Evolutionary conservation across 306 rosid species (phyloP), one percentile per base, ranked within the genome.

Genomic region (Castanea mollissima): DNA sequence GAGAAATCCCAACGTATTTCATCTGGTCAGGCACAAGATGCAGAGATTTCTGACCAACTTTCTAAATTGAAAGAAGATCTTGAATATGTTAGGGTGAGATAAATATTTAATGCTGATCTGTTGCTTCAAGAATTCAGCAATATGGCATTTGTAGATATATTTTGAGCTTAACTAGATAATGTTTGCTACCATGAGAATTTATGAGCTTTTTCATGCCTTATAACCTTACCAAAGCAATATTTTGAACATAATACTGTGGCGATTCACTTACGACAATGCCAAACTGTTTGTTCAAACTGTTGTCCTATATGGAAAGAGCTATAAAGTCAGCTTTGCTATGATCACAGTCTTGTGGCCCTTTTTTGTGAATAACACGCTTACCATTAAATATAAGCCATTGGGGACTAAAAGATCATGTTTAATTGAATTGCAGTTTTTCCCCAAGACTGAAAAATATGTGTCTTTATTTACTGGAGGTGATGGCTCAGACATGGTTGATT

Each of bases 381-480:
- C 19, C 57, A 52, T 23, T 25, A 6, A 6, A 25, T 10, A 56
- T 79, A 21, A 62, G 31, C 68, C 27, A 35, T 29, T 0, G 54
- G 55, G 29, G 82, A 55, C 81, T 87, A 75, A 83, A 82, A 35
- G 35, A 41, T 85, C 58, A 49, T 76, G 46, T 59, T 31, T 77
- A 5, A 56, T 67, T 84, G 51, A 76, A 76, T 31, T 84, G 92
- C 91, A 95, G 99, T 93, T 93, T 87, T 95, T 95, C 83, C 99
- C 99, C 74, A 95, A 93, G 92, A 93, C 88, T 68, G 98, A 95
- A 87, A 95, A 91, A 80, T 95, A 95, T 55, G 94, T 95, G 23
- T 89, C 99, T 58, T 81, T 95, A 71, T 91, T 92, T 87, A 83
- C 86, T 62, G 97, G 98, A 69, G 86, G 88, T 64, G 99, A 90